phyloP scores from a whole-genome alignment of 352 stramenopile species.

The Thalassiosira oceanica region DNA sequence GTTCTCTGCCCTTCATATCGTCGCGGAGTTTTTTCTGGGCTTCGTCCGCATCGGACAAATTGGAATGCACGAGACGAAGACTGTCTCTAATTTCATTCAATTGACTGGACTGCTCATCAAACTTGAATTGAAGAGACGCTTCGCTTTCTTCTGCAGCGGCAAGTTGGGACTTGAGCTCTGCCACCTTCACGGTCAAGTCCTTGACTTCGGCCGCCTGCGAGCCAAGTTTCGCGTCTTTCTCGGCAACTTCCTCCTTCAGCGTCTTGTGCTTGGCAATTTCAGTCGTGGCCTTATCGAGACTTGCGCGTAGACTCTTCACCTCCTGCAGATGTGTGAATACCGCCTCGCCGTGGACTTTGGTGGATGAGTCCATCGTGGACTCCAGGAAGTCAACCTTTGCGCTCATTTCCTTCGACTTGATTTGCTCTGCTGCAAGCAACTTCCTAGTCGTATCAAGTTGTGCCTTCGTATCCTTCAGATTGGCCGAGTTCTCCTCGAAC shows the following conservation, averaged over 20 bases:
- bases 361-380: constrained; percentile 4
- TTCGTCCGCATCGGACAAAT: no score
- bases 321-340: constrained; percentile 37
- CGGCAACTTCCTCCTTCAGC: constrained; percentile 9
- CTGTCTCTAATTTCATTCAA: no score
- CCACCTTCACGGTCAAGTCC: constrained; percentile 6
- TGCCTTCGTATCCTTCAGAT: constrained; percentile 2
- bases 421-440: no score
- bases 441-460: no score
- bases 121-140: no score
- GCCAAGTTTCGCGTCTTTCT: background rate
- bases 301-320: constrained; percentile 29
- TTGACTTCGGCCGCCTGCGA: background rate
- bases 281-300: constrained; percentile 34
- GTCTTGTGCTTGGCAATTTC: constrained; percentile 33
- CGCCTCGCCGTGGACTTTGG: constrained; percentile 27
- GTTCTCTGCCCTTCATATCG: constrained; percentile 16
- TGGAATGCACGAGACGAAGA: no score
- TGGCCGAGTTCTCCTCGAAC: background rate
- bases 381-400: constrained; percentile 12
- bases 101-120: no score
- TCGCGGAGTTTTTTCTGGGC: constrained; percentile 12
- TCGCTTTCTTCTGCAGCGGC: no score
- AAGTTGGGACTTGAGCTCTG: constrained; percentile 1
- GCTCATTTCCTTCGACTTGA: constrained; percentile 17